Evolutionary conservation across 2,329 filamentous ascomycete genomes (phyloP).

Genomic region (Aschersonia sp.): DNA sequence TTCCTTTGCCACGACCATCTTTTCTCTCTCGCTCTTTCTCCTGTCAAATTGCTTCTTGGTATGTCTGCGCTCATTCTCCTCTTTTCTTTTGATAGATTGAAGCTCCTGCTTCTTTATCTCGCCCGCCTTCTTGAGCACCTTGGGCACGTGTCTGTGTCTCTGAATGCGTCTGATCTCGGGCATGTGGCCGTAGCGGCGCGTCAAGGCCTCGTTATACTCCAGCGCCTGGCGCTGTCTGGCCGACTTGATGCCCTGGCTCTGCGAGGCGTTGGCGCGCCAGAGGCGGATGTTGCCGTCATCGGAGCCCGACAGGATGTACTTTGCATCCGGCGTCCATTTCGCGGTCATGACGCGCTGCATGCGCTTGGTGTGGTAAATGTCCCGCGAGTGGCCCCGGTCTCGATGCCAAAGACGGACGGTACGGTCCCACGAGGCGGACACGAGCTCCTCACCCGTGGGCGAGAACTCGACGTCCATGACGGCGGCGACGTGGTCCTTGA

Average conservation of each 20-base stretch:
- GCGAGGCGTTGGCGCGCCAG: slow-evolving; percentile 79
- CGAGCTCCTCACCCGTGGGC: slow-evolving; percentile 85
- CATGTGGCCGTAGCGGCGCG: slow-evolving; percentile 83
- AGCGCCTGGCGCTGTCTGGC: slow-evolving; percentile 73
- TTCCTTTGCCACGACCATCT: slow-evolving; percentile 66
- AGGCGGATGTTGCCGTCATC: slow-evolving; percentile 83
- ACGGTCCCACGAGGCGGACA: slow-evolving; percentile 74
- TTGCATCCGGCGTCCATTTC: slow-evolving; percentile 76
- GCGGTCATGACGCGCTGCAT: slow-evolving; percentile 91
- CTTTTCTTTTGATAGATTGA: slow-evolving; percentile 71
- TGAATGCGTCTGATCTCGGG: slow-evolving; percentile 86
- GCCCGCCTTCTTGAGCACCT: slow-evolving; percentile 86
- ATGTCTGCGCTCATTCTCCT: slow-evolving; percentile 92
- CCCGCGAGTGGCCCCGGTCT: slow-evolving; percentile 68
- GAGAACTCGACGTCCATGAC: slow-evolving; percentile 96
- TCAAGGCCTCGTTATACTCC: slow-evolving; percentile 80
- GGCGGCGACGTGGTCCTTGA: slow-evolving; percentile 78
- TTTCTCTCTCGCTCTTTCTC: slow-evolving; percentile 71
- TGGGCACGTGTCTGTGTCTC: slow-evolving; percentile 80
- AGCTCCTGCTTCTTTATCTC: slow-evolving; percentile 91
- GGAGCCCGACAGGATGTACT: slow-evolving; percentile 79
- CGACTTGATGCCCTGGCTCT: slow-evolving; percentile 73
- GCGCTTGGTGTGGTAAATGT: slow-evolving; percentile 93
- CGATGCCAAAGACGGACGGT: slow-evolving; percentile 78
- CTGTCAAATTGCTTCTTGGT: slow-evolving; percentile 67